These are phyloP conservation scores for Stylonectria norvegica DNA, from an alignment of 2,329 filamentous ascomycete species.

Conservation along the genomic window DNA sequence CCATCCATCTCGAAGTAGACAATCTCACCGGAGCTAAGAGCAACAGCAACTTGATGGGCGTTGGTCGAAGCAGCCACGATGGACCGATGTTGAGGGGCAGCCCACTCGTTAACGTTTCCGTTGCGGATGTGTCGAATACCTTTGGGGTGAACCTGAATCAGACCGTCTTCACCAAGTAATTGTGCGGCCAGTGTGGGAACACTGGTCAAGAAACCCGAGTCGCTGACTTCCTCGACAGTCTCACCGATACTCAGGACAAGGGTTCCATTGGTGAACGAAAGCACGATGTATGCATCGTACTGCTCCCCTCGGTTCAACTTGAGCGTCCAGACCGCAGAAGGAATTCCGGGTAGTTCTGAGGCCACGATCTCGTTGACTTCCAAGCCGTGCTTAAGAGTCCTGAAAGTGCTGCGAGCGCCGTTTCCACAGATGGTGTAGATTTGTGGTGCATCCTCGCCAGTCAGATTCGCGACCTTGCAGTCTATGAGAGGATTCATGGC, in stretches of 20 bases:
- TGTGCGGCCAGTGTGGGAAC: constrained; percentile 90
- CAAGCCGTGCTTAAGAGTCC: constrained; percentile 86
- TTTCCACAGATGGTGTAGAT: constrained; percentile 92
- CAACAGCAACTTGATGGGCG: constrained; percentile 86
- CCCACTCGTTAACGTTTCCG: constrained; percentile 86
- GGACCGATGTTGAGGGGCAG: constrained; percentile 85
- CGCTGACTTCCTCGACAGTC: constrained; percentile 91
- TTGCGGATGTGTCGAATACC: constrained; percentile 85
- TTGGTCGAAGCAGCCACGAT: constrained; percentile 95
- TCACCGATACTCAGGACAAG: constrained; percentile 93
- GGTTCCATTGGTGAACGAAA: constrained; percentile 87
- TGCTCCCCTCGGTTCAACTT: constrained; percentile 78
- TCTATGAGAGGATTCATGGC: constrained; percentile 90
- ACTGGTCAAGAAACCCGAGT: constrained; percentile 86
- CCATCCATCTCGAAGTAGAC: constrained; percentile 97
- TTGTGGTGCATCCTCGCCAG: constrained; percentile 89
- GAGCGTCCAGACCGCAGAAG: constrained; percentile 91
- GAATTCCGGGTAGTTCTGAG: constrained; percentile 83
- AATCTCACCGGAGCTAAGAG: constrained; percentile 92
- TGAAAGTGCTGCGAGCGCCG: constrained; percentile 83
- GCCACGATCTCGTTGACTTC: constrained; percentile 96
- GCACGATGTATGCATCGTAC: constrained; percentile 91
- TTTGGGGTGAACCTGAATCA: constrained; percentile 94
- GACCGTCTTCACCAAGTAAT: constrained; percentile 86
- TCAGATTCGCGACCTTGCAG: constrained; percentile 87